Base-by-base conservation (phyloP, 148 eudicot genomes). In the Selenicereus undatus region DNA sequence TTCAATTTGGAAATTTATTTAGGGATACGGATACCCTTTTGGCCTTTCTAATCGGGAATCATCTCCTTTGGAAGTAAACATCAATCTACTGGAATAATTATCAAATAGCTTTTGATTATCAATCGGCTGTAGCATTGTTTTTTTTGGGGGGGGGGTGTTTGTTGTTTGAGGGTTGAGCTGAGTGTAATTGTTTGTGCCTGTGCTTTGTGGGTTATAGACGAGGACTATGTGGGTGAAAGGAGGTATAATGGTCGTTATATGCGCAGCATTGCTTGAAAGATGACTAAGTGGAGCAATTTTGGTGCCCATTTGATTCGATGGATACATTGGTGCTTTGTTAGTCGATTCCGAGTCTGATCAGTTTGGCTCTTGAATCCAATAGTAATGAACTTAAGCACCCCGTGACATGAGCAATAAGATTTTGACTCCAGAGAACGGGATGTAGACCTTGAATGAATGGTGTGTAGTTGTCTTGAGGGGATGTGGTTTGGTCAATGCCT, bases 1-100 rank as follows among this genome's bases (percentile, higher is more conserved):
- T 66, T 66, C 35, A 20, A 11, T 80, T 14, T n/a, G 24, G 43
- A 32, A 27, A 35, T 30, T 68, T 75, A 64, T 83, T 75, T 70
- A 56, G n/a, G 4, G 62, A 56, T 6, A 39, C 14, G 29, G 1
- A 11, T 22, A 16, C 60, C 16, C 10, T 64, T 2, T 12, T 69
- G 5, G 20, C 54, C 54, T 75, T 7, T 76, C 2, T 56, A 27
- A 35, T 75, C 73, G 54, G 52, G 13, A 48, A 48, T 54, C 58
- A 30, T 22, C 52, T 18, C 24, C 13, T 0, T 75, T 74, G 1
- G 58, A n/a, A 51, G 21, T 78, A 51, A 27, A 48, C 24, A 11
- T 82, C 27, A 14, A 58, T 58, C 64, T 58, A n/a, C n/a, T 58
- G 8, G 22, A 58, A 18, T 62, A 62, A 62, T 62, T 62, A 58